phyloP scores from a whole-genome alignment of 352 stramenopile species.

The Albugo candida region DNA sequence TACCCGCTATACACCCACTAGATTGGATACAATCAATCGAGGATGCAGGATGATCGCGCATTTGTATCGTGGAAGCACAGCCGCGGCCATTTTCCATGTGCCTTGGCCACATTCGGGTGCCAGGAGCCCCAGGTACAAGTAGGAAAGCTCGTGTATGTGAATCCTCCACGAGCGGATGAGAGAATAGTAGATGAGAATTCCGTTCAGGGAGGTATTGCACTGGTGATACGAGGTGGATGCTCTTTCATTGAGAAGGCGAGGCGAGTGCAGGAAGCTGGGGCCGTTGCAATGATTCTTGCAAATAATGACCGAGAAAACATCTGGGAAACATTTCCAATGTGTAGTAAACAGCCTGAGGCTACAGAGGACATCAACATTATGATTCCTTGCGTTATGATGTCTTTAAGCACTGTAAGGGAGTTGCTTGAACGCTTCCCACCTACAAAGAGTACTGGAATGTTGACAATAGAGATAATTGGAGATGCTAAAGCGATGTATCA shows the following conservation, averaged over 20 bases:
- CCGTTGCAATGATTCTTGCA: conserved; percentile 23
- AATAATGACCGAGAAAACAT: conserved; percentile 38
- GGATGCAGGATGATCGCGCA: background rate
- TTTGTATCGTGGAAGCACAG: conserved; percentile 37
- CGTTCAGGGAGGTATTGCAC: conserved; percentile 24
- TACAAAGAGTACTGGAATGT: conserved; percentile 18
- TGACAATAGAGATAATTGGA: conserved; percentile 25
- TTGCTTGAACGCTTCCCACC: conserved; percentile 42
- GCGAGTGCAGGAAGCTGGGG: conserved; percentile 29
- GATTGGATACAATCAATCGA: too few relatives aligned
- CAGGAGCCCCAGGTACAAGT: conserved; percentile 12
- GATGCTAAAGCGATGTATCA: background rate
- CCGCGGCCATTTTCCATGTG: conserved; percentile 19
- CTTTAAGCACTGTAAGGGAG: conserved; percentile 28
- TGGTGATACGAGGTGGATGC: conserved; percentile 48
- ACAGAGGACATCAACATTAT: conserved; percentile 10
- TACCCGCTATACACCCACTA: too few relatives aligned
- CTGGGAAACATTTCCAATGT: conserved; percentile 41
- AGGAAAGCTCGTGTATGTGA: conserved; percentile 24
- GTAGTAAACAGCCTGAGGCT: conserved; percentile 10
- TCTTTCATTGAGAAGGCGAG: conserved; percentile 44
- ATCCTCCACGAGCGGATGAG: conserved; percentile 35
- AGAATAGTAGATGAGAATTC: conserved; percentile 24
- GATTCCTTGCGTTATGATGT: conserved; percentile 54
- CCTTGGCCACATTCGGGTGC: conserved; percentile 38